Percentiles rank a stretch among this genome's conserved stretches.
These are phyloP conservation scores for Metschnikowia peoriensis DNA, from an alignment of 805 yeast genomes.

Conservation along the genomic window DNA sequence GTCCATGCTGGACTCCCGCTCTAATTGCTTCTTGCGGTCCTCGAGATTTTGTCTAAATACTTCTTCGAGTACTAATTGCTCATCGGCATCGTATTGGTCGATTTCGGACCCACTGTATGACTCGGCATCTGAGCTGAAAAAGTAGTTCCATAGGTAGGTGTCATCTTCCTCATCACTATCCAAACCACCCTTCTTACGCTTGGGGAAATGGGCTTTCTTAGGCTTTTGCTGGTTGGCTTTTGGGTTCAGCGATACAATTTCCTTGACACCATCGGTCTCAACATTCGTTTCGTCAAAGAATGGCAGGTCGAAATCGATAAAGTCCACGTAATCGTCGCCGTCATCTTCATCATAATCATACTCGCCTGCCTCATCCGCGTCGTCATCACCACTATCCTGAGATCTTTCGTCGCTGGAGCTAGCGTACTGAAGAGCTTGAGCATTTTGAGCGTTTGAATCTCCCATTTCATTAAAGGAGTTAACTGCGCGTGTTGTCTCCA, in stretches of 20 bases:
- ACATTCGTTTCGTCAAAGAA: slow-evolving; percentile 20
- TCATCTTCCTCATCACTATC: slow-evolving; percentile 57
- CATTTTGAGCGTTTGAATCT: slow-evolving; percentile 22
- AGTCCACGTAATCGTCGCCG: slow-evolving; percentile 43
- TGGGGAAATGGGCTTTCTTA: slow-evolving; percentile 10
- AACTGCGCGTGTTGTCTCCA: slow-evolving; percentile 16
- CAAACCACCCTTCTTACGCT: slow-evolving; percentile 21
- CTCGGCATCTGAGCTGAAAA: slow-evolving; percentile 49
- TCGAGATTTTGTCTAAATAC: slow-evolving; percentile 26
- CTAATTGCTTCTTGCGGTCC: slow-evolving; percentile 14
- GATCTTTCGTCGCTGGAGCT: slow-evolving; percentile 30
- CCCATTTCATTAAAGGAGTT: slow-evolving; percentile 16
- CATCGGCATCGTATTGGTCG: slow-evolving; percentile 22
- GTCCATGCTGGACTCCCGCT: slow-evolving; percentile 14
- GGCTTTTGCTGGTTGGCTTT: slow-evolving; percentile 12
- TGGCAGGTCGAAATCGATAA: slow-evolving; percentile 36
- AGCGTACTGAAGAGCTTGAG: slow-evolving; percentile 42
- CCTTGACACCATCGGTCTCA: slow-evolving; percentile 6
- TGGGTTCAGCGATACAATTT: slow-evolving; percentile 6
- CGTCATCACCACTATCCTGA: slow-evolving; percentile 30
- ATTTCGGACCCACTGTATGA: slow-evolving; percentile 27
- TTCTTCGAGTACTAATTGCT: slow-evolving; percentile 21
- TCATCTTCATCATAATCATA: slow-evolving; percentile 21
- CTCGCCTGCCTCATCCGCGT: slow-evolving; percentile 22
- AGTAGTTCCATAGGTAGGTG: slow-evolving; percentile 71